These are phyloP conservation scores for Rhizodiscina lignyota DNA, from an alignment of 495 filamentous ascomycete genomes.

Conservation along the genomic window DNA sequence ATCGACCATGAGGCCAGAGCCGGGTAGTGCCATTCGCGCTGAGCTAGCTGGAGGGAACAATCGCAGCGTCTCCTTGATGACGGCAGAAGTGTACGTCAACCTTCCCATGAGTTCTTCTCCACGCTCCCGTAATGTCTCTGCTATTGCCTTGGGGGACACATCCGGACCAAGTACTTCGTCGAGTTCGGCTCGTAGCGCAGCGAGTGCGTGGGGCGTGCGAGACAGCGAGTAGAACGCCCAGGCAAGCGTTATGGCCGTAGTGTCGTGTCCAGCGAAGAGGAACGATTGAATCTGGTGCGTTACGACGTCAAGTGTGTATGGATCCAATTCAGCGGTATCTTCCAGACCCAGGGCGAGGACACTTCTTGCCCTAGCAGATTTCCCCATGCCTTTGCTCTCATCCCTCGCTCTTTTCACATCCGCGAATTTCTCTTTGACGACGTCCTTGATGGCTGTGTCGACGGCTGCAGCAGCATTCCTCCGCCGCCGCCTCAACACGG, in stretches of 20 bases:
- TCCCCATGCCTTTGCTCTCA: slow-evolving; percentile 1
- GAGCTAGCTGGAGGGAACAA: slow-evolving; percentile 18
- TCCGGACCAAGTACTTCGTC: slow-evolving; percentile 20
- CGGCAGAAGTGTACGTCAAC: slow-evolving; percentile 17
- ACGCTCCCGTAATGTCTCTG: slow-evolving; percentile 4
- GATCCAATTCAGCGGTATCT: slow-evolving; percentile 6
- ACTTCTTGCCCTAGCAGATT: slow-evolving; percentile 6
- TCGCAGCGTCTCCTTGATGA: slow-evolving; percentile 31
- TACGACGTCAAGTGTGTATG: slow-evolving; percentile 4
- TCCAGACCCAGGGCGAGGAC: slow-evolving; percentile 9
- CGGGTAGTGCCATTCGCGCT: slow-evolving; percentile 3
- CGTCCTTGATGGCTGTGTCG: slow-evolving; percentile 7
- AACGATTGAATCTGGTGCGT: slow-evolving; percentile 18
- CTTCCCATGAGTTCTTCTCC: slow-evolving; percentile 11
- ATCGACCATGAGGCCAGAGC: background rate
- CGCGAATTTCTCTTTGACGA: slow-evolving; percentile 5
- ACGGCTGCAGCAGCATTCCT: too few species aligned
- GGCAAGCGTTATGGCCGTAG: slow-evolving; percentile 23
- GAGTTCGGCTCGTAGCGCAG: slow-evolving; percentile 20
- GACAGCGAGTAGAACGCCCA: slow-evolving; percentile 24
- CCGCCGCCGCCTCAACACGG: slow-evolving; percentile 3
- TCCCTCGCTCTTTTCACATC: slow-evolving; percentile 4
- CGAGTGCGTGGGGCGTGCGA: slow-evolving; percentile 18
- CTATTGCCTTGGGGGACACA: slow-evolving; percentile 1
- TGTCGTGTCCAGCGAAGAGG: slow-evolving; percentile 31